Percentiles rank a stretch among this genome's conserved stretches.
Conservation (phyloP, 768 basidiomycete species). For the Dentipellis sp. region DNA sequence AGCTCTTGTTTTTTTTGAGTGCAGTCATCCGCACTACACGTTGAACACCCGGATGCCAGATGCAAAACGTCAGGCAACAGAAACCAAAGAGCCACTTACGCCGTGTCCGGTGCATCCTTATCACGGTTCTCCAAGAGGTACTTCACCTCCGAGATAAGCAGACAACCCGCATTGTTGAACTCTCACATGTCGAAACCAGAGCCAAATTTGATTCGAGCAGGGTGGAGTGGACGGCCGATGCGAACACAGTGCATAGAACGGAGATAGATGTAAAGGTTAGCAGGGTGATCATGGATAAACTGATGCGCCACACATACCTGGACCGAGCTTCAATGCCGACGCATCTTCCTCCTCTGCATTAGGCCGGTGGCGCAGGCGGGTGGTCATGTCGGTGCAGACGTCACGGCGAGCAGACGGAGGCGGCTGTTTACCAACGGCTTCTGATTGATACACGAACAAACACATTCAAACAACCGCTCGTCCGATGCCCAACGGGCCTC, state of each 20-base stretch:
- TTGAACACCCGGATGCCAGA: neutral
- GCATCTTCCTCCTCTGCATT: conserved; percentile 79
- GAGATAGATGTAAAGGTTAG: neutral
- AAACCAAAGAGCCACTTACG: conserved; percentile 52
- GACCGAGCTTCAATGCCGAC: conserved; percentile 71
- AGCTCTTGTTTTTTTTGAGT: too few relatives aligned
- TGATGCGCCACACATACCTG: conserved; percentile 32
- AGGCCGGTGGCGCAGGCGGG: conserved; percentile 49
- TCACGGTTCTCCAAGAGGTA: conserved; percentile 82
- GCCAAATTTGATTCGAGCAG: too few relatives aligned
- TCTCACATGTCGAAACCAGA: conserved; percentile 31
- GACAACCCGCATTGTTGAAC: conserved; percentile 86
- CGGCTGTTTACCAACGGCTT: neutral
- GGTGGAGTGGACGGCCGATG: neutral
- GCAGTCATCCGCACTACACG: too few relatives aligned
- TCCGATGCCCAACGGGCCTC: neutral
- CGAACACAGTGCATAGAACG: neutral
- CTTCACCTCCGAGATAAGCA: conserved; percentile 89
- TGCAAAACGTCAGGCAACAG: conserved; percentile 19
- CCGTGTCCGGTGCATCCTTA: conserved; percentile 81
- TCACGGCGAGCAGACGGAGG: neutral
- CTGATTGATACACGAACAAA: neutral
- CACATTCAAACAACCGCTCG: neutral
- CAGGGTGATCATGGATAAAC: too few relatives aligned
- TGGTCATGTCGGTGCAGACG: conserved; percentile 32